Evolutionary conservation across 495 filamentous ascomycete genomes (phyloP), one percentile per base, ranked within the genome.

Genomic region (Penicillium manginii): DNA sequence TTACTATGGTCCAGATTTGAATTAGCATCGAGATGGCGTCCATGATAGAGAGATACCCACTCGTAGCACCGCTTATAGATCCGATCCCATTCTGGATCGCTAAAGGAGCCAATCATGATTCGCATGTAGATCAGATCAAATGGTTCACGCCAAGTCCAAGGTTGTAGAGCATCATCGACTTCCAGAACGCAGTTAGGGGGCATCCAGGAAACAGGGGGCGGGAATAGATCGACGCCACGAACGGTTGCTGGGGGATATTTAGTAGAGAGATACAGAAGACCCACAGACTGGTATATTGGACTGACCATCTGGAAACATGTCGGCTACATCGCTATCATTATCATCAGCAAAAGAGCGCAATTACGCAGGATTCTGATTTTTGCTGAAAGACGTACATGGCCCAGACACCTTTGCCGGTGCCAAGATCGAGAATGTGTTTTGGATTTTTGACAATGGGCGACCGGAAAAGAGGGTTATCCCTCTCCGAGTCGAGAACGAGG

Each of bases 91-190:
- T 73, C 72, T 10, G 15, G 3, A 2, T 39, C 32, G 22, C 49
- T 58, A 29, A 74, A 70, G 3, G 62, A 57, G 10, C 60, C 61
- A 9, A 60, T 49, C 64, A 76, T 62, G 15, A 62, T 58, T 2
- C 72, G 63, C 54, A 65, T 65, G 52, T 76, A 72, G 12, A 76
- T 70, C n/a, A 70, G 57, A 37, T 76, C 72, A 50, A 74, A 74
- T 11, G 42, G 45, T 18, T 74, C 65, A 14, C 52, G 55, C 57
- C 64, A 73, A 7, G 66, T 63, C 72, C 72, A 74, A 0, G 72
- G 68, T 39, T 61, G 60, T 9, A 67, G 58, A 10, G 63, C 53
- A 42, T 66, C 60, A 26, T 66, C 60, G 18, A 66, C 63, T 29
- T 66, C 63, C 15, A 66, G 51, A 4, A 66, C 40, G 19, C 63